Percentiles rank a stretch among this genome's conserved stretches.
Evolutionary conservation across 2,329 filamentous ascomycete species (phyloP).

Genomic region (Leptosphaerulina australis): DNA sequence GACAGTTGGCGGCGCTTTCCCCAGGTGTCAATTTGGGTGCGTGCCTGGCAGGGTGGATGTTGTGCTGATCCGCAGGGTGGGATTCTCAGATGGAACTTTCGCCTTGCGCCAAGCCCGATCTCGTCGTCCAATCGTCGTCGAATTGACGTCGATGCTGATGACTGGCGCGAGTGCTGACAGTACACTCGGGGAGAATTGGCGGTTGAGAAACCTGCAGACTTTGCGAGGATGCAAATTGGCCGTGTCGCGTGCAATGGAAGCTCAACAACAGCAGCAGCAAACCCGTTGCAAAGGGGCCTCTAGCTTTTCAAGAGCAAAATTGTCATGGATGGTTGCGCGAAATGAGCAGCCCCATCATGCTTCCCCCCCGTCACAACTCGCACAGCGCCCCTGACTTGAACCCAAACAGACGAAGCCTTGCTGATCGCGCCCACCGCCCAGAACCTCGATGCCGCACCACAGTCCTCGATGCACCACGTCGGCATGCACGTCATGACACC

Average conservation of each 20-base stretch:
- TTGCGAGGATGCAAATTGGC: not conserved
- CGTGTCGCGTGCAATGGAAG: constrained; percentile 14
- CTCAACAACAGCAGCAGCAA: constrained; percentile 8
- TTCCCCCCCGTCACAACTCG: constrained; percentile 12
- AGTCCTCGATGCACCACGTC: constrained; percentile 8
- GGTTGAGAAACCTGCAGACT: not conserved
- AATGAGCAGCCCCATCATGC: constrained; percentile 16
- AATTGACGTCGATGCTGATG: constrained; percentile 10
- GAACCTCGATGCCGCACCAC: constrained; percentile 20
- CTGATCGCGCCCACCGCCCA: constrained; percentile 16
- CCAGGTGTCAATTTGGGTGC: not conserved
- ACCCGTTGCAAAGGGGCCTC: constrained; percentile 15
- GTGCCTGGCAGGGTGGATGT: constrained; percentile 10
- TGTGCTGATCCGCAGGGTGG: constrained; percentile 14
- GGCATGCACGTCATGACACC: constrained; percentile 16
- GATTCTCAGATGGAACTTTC: not conserved
- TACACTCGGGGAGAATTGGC: not conserved
- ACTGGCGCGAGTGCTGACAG: constrained; percentile 6
- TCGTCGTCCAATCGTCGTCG: constrained; percentile 7
- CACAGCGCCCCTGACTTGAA: constrained; percentile 16
- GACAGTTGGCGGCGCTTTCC: not conserved
- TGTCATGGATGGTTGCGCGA: constrained; percentile 7
- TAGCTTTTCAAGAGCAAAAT: constrained; percentile 21
- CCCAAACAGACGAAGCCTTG: constrained; percentile 12
- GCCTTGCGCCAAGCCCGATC: constrained; percentile 16